Conservation (phyloP, 768 basidiomycete genomes). For the Naematelia aurantialba region DNA sequence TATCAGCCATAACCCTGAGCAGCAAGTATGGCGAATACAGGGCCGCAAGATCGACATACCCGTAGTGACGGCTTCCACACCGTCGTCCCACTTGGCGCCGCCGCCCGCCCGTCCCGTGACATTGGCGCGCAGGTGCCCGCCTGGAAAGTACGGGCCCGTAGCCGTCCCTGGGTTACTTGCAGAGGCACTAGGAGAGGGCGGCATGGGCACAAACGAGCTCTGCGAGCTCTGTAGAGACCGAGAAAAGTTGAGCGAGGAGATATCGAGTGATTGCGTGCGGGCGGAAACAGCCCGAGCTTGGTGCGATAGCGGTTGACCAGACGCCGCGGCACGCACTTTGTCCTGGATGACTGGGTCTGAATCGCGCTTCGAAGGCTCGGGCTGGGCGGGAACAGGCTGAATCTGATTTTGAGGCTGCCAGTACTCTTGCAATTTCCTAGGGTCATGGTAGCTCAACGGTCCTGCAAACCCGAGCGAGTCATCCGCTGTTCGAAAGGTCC, state of each 20-base stretch:
- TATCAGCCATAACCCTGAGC: no score
- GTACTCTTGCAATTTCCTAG: conserved; percentile 15
- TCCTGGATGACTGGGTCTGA: conserved; percentile 41
- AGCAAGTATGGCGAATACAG: no score
- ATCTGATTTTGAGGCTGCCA: conserved; percentile 10
- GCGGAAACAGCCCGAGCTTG: conserved; percentile 21
- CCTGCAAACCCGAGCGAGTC: conserved; percentile 26
- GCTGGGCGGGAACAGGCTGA: conserved; percentile 14
- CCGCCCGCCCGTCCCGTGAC: not conserved
- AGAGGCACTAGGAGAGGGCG: conserved; percentile 19
- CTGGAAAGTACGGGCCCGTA: conserved; percentile 36
- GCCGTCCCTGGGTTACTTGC: conserved; percentile 34
- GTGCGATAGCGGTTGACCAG: conserved; percentile 1
- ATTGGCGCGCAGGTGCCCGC: not conserved
- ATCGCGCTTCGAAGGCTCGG: conserved; percentile 31
- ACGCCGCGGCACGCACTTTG: conserved; percentile 24
- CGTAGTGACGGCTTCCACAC: not conserved
- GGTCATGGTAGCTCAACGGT: conserved; percentile 25
- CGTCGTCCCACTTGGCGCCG: not conserved
- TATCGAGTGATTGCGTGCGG: conserved; percentile 40
- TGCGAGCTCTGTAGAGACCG: conserved; percentile 15
- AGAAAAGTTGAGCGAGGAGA: conserved; percentile 39
- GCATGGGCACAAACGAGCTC: conserved; percentile 23
- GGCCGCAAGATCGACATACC: not conserved
- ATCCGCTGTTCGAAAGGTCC: conserved; percentile 11